A percentile compares a stretch with the other conserved stretches of the same genome.
phyloP scores from a whole-genome alignment of 768 basidiomycete species.

The Boletus sp. region DNA sequence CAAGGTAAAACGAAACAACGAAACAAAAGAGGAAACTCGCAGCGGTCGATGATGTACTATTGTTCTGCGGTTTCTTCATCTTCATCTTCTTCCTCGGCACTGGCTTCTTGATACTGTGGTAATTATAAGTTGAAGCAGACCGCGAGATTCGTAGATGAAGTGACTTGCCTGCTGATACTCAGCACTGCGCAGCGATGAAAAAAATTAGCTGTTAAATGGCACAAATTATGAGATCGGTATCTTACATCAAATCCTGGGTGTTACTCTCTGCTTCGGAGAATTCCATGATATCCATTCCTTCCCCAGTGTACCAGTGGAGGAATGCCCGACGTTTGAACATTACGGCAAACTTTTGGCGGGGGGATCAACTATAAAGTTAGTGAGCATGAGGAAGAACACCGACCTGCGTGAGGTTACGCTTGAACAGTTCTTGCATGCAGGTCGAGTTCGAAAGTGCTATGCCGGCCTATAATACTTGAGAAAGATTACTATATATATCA shows the following conservation, averaged over 20 bases:
- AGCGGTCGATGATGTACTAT: slow-evolving; percentile 17
- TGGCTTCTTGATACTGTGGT: slow-evolving; percentile 61
- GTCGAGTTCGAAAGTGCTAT: slow-evolving; percentile 78
- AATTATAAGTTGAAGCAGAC: neutral
- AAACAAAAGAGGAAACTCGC: neutral
- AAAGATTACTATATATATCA: neutral
- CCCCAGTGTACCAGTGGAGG: slow-evolving; percentile 88
- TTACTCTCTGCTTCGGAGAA: slow-evolving; percentile 90
- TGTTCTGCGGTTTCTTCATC: slow-evolving; percentile 32
- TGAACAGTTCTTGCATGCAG: slow-evolving; percentile 83
- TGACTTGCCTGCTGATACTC: slow-evolving; percentile 82
- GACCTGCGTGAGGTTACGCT: slow-evolving; percentile 64
- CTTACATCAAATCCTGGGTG: slow-evolving; percentile 75
- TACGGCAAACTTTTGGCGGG: slow-evolving; percentile 52
- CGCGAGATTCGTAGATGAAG: neutral
- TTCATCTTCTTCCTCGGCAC: slow-evolving; percentile 39
- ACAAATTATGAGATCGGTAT: slow-evolving; percentile 9
- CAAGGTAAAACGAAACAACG: neutral
- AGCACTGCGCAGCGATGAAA: slow-evolving; percentile 45
- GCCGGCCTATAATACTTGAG: slow-evolving; percentile 47
- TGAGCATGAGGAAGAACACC: slow-evolving; percentile 9
- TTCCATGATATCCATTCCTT: slow-evolving; percentile 86
- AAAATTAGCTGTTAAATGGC: slow-evolving; percentile 4
- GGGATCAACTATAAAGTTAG: slow-evolving; percentile 1
- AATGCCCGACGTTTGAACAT: slow-evolving; percentile 89